Evolutionary conservation across 2,329 filamentous ascomycete species (phyloP), one percentile per base, ranked within the genome.

Genomic region (Fusarium guadeloupense): DNA sequence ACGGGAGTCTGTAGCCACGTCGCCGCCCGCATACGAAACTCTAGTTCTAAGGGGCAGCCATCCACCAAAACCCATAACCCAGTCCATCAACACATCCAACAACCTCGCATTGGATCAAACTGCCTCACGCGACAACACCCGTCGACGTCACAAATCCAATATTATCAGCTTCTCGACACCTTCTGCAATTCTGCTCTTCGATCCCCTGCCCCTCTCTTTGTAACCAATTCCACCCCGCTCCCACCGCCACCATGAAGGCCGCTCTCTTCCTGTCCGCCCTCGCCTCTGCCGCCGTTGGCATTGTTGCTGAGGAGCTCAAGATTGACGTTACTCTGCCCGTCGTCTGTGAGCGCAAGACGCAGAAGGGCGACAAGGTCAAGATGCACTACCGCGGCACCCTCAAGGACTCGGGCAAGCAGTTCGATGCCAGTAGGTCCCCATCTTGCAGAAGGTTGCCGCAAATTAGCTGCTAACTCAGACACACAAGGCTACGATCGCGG

Each of bases 331-430:
- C 88, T 45, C 82, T 87, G 55, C 80, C 85, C 21, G 89, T 91
- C 63, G 86, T 92, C 67, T 97, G 93, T 82, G 86, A 87, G 44
- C 89, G 92, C 76, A 93, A 91, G 80, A 90, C 86, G 14, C 71
- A 84, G 71, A 85, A 83, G 60, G 92, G 92, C 66, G 93, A 97
- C 79, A 87, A 82, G 63, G 87, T 97, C 72, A 82, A 88, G 50
- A 92, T 97, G 71, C 93, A 97, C 81, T 97, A 98, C 82, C 85
- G 85, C 51, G 94, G 94, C 69, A 95, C 90, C 2, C 85, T 97
- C 26, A 83, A 87, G 60, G 79, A 80, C 45, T 85, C 87, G 64
- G 94, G 93, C 70, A 81, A 85, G 59, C 82, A 95, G 75, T 98
- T 98, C 73, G 94, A 97, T 78, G 86, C 91, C 62, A 88, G 85